Evolutionary conservation across 148 eudicot genomes (phyloP), one percentile per base, ranked within the genome.

Genomic region (Chenopodium formosanum): DNA sequence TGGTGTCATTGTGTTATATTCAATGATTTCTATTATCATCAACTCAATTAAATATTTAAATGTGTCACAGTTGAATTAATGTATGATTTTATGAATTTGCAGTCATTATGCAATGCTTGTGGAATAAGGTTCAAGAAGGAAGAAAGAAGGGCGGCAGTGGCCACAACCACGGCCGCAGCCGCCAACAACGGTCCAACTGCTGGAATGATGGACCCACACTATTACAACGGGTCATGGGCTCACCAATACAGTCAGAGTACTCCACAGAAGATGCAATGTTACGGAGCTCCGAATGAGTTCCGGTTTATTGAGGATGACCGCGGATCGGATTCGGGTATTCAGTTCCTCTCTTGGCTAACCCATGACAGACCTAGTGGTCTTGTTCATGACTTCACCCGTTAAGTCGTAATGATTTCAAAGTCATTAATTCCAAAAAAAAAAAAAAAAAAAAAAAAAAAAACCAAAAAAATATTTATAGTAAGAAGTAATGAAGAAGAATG

Each of bases 101-200:
- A 96, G 99, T 96, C 99, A 6, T 87, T 96, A 19, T 96, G 99
- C 92, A 96, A 96, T 82, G 99, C 99, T 9, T 96, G 99, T 72
- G 99, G 99, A 73, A 96, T 96, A 70, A 88, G 99, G 82, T 96
- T 81, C 91, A 96, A 96, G 94, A 96, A 96, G 58, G 99, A 96
- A 73, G 99, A 96, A 73, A 85, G 99, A 77, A 86, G 99, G 82
- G 99, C 99, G 8, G 85, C 89, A 13, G 95, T 97, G 2, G 92
- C 98, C 0, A 88, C 91, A 22, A 83, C 88, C 4, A 82, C 90
- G 9, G 60, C 79, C n/a, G 40, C 40, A 37, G 78, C 82, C 32
- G 48, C 80, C 31, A 78, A 78, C 66, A 81, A 78, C 16, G 87
- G 73, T 69, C 74, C 72, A 0, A 74, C 85, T n/a, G 46, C 80